Conservation (phyloP, 2,329 filamentous ascomycete genomes). For the Stenocarpella maydis region DNA sequence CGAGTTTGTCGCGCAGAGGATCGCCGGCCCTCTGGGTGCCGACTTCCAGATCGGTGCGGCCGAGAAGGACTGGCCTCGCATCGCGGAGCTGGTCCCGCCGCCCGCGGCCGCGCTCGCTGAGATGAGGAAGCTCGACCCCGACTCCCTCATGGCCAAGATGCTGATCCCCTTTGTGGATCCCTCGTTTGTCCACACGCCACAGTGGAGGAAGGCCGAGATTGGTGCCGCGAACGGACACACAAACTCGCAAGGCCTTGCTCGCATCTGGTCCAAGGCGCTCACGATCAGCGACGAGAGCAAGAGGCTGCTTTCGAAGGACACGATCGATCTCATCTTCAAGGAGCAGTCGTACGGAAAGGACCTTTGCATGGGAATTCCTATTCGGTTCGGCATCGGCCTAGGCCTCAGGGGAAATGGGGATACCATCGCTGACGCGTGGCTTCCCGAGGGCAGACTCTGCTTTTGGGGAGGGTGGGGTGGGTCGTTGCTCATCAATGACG, state of each 20-base stretch:
- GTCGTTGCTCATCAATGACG: slow-evolving; percentile 4
- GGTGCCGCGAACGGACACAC: slow-evolving; percentile 7
- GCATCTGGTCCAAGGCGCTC: slow-evolving; percentile 3
- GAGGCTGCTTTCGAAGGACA: background rate
- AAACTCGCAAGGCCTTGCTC: slow-evolving; percentile 1
- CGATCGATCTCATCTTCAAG: slow-evolving; percentile 19
- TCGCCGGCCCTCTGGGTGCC: background rate
- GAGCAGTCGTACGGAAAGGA: slow-evolving; percentile 10
- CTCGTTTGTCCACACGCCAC: background rate
- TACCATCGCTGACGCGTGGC: slow-evolving; percentile 3
- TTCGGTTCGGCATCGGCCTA: background rate
- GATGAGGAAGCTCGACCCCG: background rate
- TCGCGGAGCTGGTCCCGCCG: slow-evolving; percentile 2
- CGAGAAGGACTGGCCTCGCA: slow-evolving; percentile 6
- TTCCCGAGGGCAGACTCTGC: slow-evolving; percentile 8
- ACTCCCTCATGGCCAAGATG: slow-evolving; percentile 11
- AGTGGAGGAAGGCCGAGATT: slow-evolving; percentile 5
- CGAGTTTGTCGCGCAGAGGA: slow-evolving; percentile 6
- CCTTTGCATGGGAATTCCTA: background rate
- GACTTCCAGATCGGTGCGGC: slow-evolving; percentile 12
- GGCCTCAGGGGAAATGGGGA: slow-evolving; percentile 8
- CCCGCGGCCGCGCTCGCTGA: background rate
- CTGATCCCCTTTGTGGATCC: background rate
- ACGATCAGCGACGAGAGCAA: background rate
- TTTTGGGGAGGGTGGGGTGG: slow-evolving; percentile 21